A percentile compares a stretch with the other conserved stretches of the same genome.
These are phyloP conservation scores for Talaromyces trachyspermus DNA, from an alignment of 495 filamentous ascomycete genomes.

Conservation along the genomic window DNA sequence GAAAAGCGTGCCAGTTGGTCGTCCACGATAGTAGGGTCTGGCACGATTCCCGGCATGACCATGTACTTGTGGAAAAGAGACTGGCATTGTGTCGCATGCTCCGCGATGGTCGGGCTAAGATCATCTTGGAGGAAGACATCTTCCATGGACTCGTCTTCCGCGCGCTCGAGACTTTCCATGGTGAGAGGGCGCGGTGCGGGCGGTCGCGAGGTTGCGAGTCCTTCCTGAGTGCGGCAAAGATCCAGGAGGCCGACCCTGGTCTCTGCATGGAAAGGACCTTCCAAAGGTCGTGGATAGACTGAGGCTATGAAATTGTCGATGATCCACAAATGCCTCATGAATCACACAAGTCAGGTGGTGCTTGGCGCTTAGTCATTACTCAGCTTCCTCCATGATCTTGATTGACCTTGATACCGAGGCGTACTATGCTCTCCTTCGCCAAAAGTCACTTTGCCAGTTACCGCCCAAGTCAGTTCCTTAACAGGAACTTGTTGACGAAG, in stretches of 20 bases:
- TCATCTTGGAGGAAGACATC: slow-evolving; percentile 26
- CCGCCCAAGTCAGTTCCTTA: too few relatives aligned
- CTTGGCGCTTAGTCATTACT: too few relatives aligned
- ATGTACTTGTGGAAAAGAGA: slow-evolving; percentile 19
- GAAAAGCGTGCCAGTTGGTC: slow-evolving; percentile 27
- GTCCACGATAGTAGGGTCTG: slow-evolving; percentile 24
- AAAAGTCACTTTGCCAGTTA: too few relatives aligned
- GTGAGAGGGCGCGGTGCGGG: not conserved
- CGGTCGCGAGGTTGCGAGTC: slow-evolving; percentile 5
- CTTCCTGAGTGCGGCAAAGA: slow-evolving; percentile 10
- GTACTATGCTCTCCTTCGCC: too few relatives aligned
- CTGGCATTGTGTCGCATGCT: slow-evolving; percentile 21
- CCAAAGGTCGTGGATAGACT: too few relatives aligned
- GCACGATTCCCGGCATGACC: slow-evolving; percentile 19
- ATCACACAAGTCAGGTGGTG: too few relatives aligned
- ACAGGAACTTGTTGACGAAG: too few relatives aligned
- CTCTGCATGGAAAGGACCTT: slow-evolving; percentile 4
- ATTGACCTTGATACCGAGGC: too few relatives aligned
- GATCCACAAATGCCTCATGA: too few relatives aligned
- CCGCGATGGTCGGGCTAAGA: slow-evolving; percentile 26
- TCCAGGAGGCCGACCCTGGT: slow-evolving; percentile 8
- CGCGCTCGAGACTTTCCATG: slow-evolving; percentile 15
- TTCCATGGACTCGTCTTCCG: slow-evolving; percentile 19
- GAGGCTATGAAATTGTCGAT: too few relatives aligned
- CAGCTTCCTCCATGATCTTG: too few relatives aligned